Conservation (phyloP, 768 basidiomycete species). For the Suillus bovinus region DNA sequence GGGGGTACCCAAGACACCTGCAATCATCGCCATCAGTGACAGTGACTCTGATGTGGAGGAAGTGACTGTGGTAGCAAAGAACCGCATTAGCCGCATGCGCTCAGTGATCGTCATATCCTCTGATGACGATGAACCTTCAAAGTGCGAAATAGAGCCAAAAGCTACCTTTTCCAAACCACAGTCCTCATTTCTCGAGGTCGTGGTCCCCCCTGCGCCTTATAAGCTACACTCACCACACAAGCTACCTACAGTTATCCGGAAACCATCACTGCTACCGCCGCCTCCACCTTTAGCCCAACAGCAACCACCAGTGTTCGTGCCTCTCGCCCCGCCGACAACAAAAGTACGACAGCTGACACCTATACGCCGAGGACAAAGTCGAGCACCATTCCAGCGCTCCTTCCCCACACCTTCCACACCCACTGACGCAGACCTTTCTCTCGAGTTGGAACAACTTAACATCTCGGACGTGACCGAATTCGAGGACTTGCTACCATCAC, state of each 20-base stretch:
- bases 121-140: slow-evolving; percentile 48
- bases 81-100: slow-evolving; percentile 18
- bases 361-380: slow-evolving; percentile 47
- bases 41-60: slow-evolving; percentile 31
- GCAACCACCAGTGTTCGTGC: slow-evolving; percentile 12
- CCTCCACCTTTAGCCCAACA: slow-evolving; percentile 4
- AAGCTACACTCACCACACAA: slow-evolving; percentile 16
- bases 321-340: slow-evolving; percentile 23
- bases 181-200: slow-evolving; percentile 38
- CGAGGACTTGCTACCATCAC: slow-evolving; percentile 41
- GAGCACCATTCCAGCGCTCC: slow-evolving; percentile 37
- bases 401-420: slow-evolving; percentile 58
- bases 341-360: slow-evolving; percentile 70
- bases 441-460: slow-evolving; percentile 40
- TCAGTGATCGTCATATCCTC: slow-evolving; percentile 40
- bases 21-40: slow-evolving; percentile 27
- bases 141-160: slow-evolving; percentile 8
- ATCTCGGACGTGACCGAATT: slow-evolving; percentile 50
- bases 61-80: slow-evolving; percentile 14
- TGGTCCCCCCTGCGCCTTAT: slow-evolving; percentile 39
- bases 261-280: background rate
- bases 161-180: slow-evolving; percentile 11
- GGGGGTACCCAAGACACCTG: slow-evolving; percentile 1
- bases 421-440: slow-evolving; percentile 46
- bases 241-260: slow-evolving; percentile 16